Percentiles rank a stretch among this genome's conserved stretches.
phyloP scores from a whole-genome alignment of 768 basidiomycete genomes.

The Candolleomyces eurysporus region DNA sequence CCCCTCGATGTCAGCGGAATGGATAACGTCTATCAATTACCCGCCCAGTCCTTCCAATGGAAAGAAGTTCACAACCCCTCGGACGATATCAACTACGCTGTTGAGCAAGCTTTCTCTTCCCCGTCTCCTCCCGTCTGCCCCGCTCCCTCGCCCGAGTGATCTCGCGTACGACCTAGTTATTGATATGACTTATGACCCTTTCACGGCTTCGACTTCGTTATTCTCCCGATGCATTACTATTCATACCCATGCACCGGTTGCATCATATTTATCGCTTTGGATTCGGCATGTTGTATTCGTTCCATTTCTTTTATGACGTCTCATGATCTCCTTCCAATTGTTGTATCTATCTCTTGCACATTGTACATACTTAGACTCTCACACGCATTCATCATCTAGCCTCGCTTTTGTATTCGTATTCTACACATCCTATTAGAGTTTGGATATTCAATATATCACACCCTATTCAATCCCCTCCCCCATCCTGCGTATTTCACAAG shows the following conservation, averaged over 20 bases:
- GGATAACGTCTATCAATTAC: background rate
- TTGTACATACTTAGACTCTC: too few species aligned
- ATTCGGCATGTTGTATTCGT: background rate
- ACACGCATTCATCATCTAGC: too few species aligned
- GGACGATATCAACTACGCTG: slow-evolving; percentile 4
- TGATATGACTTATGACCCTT: background rate
- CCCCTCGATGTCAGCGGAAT: background rate
- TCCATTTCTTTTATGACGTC: background rate
- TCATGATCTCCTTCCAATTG: background rate
- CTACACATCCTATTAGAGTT: background rate
- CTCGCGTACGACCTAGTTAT: background rate
- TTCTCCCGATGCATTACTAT: background rate
- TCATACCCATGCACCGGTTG: background rate
- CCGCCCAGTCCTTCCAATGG: too few species aligned
- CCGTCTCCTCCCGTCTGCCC: background rate
- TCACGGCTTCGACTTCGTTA: background rate
- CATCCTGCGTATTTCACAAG: background rate
- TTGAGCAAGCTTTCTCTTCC: too few species aligned
- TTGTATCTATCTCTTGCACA: too few species aligned
- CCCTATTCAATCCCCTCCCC: too few species aligned
- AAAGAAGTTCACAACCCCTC: background rate
- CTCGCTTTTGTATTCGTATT: too few species aligned
- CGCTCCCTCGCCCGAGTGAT: background rate
- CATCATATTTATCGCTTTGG: too few species aligned
- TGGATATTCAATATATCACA: background rate